Evolutionary conservation across 2,329 filamentous ascomycete genomes (phyloP), one percentile per base, ranked within the genome.

Genomic region (Sclerotinia nivalis): DNA sequence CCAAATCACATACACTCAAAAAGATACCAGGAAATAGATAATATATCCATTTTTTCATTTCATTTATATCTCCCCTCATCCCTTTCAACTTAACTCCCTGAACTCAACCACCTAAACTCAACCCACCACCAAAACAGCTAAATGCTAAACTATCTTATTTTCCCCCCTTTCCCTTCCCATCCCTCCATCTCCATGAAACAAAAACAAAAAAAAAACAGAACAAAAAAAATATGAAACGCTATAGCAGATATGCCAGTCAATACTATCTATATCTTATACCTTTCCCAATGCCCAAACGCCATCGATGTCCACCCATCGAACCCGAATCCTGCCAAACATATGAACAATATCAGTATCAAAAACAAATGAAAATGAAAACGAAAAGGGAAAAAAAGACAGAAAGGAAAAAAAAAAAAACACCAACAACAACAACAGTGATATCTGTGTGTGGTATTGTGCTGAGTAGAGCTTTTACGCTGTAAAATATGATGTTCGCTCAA

Each of bases 381-480:
- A 49, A 34, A 55, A 55, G 12, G 8, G 18, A 8, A 56, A 13
- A 43, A 4, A 15, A 43, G 40, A 43, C 13, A 50, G n/a, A 25
- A 37, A 34, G 18, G 20, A 62, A 50, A 3, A 2, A 40, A 50
- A 52, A 28, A 50, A 28, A 62, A 20, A 40, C 10, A 64, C 13
- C 10, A 40, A 40, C 37, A 40, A 15, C 40, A 40, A 40, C 47
- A 22, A 28, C 61, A 40, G 61, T 50, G 4, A 40, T 52, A 52
- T 65, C 61, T 52, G 34, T 52, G 61, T 40, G 47, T 20, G 34
- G n/a, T 52, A 37, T 43, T 52, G 34, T 65, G 28, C 31, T 43
- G n/a, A 54, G 31, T 65, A 52, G 34, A 52, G 47, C 61, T 52
- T 64, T 65, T 52, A 52, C n/a, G 61, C 47, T 65, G 61, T 65